Evolutionary conservation across 208 protist species (phyloP).

Genomic region (Herpetomonas samuelpessoai): DNA sequence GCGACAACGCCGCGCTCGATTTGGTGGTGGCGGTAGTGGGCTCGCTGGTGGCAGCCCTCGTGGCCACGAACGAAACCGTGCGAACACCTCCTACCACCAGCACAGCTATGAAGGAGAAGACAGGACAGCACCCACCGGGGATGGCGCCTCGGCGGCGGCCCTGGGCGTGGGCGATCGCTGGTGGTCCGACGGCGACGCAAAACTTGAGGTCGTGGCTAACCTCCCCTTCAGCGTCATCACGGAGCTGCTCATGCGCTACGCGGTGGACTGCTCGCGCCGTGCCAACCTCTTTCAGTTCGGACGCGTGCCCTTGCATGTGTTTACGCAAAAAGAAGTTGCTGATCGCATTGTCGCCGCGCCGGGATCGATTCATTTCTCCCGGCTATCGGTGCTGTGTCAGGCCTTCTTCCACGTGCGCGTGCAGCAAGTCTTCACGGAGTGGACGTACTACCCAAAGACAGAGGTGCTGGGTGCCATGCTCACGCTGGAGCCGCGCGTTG

Average conservation of each 20-base stretch:
- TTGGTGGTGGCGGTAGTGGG: too few species aligned
- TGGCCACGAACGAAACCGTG: constrained; percentile 3
- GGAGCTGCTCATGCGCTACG: constrained; percentile 85
- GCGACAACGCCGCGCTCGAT: constrained; percentile 28
- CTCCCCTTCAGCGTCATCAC: constrained; percentile 81
- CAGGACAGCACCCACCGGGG: constrained; percentile 37
- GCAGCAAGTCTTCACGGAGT: constrained; percentile 75
- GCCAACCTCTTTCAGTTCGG: constrained; percentile 77
- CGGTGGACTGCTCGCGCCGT: constrained; percentile 66
- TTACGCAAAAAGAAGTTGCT: constrained; percentile 87
- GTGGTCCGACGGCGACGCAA: constrained; percentile 80
- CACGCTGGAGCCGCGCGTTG: constrained; percentile 69
- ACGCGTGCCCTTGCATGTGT: constrained; percentile 81
- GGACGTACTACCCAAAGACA: constrained; percentile 86
- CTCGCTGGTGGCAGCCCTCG: too few species aligned
- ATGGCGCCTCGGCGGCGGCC: background rate
- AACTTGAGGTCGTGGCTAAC: constrained; percentile 87
- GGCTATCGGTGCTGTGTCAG: constrained; percentile 79
- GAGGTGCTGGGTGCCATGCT: constrained; percentile 78
- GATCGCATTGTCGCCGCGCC: constrained; percentile 73
- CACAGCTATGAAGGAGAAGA: constrained; percentile 1
- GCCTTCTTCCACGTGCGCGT: constrained; percentile 76
- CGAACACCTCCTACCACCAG: background rate
- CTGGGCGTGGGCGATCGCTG: constrained; percentile 56
- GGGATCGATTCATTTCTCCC: constrained; percentile 76